Evolutionary conservation across 768 basidiomycete species (phyloP).

Genomic region (Naganishia kalamii): DNA sequence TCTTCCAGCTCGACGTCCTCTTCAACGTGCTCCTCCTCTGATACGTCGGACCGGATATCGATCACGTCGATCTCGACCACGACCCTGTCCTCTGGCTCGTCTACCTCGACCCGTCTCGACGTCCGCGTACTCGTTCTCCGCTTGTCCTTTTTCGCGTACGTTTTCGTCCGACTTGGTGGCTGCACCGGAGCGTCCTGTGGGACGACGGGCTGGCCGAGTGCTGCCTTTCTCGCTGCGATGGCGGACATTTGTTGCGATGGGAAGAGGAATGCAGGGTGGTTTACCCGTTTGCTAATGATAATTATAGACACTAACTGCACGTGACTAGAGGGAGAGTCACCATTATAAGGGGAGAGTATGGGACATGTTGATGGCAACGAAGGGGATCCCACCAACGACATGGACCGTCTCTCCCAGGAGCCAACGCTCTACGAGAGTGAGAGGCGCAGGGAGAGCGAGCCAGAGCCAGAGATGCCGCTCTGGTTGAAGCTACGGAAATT

Average conservation of each 20-base stretch:
- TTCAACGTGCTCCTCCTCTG: not conserved
- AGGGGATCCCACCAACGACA: too few species aligned
- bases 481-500: not conserved
- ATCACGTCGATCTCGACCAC: constrained; percentile 9
- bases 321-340: too few species aligned
- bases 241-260: not conserved
- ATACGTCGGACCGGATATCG: constrained; percentile 5
- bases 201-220: too few species aligned
- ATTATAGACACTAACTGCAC: too few species aligned
- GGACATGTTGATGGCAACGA: too few species aligned
- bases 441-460: too few species aligned
- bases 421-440: too few species aligned
- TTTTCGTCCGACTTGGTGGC: not conserved
- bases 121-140: too few species aligned
- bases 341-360: too few species aligned
- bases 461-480: too few species aligned
- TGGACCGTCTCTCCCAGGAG: not conserved
- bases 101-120: too few species aligned
- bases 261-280: not conserved
- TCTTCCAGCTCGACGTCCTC: not conserved
- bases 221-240: constrained; percentile 17
- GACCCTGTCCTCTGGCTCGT: not conserved
- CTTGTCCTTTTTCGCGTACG: constrained; percentile 9
- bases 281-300: not conserved
- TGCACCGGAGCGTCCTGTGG: not conserved